Conservation (phyloP, 805 yeast genomes). For the Saturnispora dispora region DNA sequence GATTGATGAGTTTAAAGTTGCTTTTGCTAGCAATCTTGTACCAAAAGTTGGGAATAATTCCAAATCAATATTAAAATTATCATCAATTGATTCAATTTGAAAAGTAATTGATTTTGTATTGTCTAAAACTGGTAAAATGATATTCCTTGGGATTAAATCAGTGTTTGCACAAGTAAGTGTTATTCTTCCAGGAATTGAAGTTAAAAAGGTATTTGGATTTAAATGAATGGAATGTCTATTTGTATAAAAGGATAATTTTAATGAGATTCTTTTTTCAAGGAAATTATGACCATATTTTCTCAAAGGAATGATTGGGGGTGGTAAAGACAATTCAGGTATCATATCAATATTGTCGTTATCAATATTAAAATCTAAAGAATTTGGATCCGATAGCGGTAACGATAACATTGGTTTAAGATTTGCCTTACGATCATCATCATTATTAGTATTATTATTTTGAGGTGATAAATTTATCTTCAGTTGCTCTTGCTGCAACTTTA, state of each 20-base stretch:
- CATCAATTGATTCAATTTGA: conserved; percentile 71
- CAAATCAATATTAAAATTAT: conserved; percentile 63
- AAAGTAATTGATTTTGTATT: conserved; percentile 60
- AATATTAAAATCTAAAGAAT: conserved; percentile 1
- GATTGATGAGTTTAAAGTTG: conserved; percentile 61
- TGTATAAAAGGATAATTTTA: conserved; percentile 62
- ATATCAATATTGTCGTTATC: conserved; percentile 44
- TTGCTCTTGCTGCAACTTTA: conserved; percentile 8
- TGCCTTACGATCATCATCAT: background rate
- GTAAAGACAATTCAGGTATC: conserved; percentile 84
- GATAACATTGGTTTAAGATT: background rate
- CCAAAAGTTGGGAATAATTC: conserved; percentile 95
- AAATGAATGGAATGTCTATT: conserved; percentile 37
- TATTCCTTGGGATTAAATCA: conserved; percentile 82
- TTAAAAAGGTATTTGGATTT: conserved; percentile 34
- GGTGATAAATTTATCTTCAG: background rate
- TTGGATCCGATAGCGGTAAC: background rate
- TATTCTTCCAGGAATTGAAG: conserved; percentile 66
- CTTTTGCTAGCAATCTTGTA: conserved; percentile 80
- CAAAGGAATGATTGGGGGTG: conserved; percentile 93
- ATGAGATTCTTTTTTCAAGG: conserved; percentile 77
- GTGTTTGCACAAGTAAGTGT: conserved; percentile 68
- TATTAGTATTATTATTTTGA: background rate
- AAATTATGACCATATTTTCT: conserved; percentile 94
- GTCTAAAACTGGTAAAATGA: conserved; percentile 68